Percentiles rank a stretch among this genome's conserved stretches.
Evolutionary conservation across 371 early-diverging fungal genomes (phyloP).

Genomic region (Apophysomyces trapeziformis): DNA sequence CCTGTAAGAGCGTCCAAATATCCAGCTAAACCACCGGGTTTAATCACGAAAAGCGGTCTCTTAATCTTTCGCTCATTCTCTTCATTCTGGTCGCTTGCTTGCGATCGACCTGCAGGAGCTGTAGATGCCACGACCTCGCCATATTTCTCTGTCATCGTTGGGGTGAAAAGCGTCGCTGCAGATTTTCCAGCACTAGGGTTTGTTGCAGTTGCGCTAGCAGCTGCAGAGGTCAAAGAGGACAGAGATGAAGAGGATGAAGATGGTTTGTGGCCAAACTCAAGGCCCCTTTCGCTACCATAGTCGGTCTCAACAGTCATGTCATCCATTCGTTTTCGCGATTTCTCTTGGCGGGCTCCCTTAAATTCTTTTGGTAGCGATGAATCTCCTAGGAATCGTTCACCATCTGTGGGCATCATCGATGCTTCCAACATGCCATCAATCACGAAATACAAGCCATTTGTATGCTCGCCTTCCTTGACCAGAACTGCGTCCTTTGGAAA

Average conservation of each 20-base stretch:
- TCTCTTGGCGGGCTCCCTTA: neutral
- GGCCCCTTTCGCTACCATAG: neutral
- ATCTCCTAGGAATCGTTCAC: slow-evolving; percentile 36
- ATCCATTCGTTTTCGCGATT: slow-evolving; percentile 9
- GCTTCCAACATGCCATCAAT: slow-evolving; percentile 90
- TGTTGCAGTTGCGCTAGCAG: slow-evolving; percentile 10
- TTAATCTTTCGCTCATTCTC: slow-evolving; percentile 28
- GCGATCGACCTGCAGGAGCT: slow-evolving; percentile 41
- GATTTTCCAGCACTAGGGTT: slow-evolving; percentile 14
- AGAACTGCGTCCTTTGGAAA: slow-evolving; percentile 76
- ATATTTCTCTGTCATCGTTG: slow-evolving; percentile 17
- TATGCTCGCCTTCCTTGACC: slow-evolving; percentile 84
- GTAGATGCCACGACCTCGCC: slow-evolving; percentile 39
- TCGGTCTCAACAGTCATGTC: neutral
- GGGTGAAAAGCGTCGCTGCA: neutral
- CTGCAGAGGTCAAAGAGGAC: slow-evolving; percentile 13
- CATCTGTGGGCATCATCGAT: slow-evolving; percentile 57
- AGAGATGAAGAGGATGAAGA: slow-evolving; percentile 10
- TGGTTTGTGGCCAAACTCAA: slow-evolving; percentile 14
- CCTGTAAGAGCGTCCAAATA: slow-evolving; percentile 92
- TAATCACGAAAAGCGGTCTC: slow-evolving; percentile 70
- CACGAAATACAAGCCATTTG: slow-evolving; percentile 89
- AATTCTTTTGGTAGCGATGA: slow-evolving; percentile 3
- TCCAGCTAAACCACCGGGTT: slow-evolving; percentile 90
- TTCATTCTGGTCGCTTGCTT: slow-evolving; percentile 16